Conservation (phyloP, 768 basidiomycete genomes). For the Mycena metata region DNA sequence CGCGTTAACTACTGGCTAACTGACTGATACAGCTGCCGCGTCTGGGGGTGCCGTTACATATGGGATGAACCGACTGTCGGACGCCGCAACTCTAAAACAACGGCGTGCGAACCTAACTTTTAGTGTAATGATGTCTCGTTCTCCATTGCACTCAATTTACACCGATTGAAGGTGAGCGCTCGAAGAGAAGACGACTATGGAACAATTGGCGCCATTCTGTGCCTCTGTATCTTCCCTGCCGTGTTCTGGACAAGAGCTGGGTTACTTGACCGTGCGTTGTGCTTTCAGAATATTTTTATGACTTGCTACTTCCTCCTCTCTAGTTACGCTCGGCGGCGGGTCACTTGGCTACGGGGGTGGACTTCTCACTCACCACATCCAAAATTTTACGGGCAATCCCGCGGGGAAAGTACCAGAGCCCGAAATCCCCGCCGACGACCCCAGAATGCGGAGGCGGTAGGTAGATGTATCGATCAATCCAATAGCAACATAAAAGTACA, state of each 20-base stretch:
- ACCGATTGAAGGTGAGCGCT: slow-evolving; percentile 22
- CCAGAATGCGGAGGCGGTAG: slow-evolving; percentile 33
- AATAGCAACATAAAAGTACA: neutral
- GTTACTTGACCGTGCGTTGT: slow-evolving; percentile 67
- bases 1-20: slow-evolving; percentile 2
- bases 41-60: slow-evolving; percentile 20
- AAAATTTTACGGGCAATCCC: slow-evolving; percentile 67
- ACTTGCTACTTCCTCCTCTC: neutral
- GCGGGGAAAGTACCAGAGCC: slow-evolving; percentile 51
- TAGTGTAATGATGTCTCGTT: slow-evolving; percentile 25
- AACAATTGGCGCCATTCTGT: slow-evolving; percentile 78
- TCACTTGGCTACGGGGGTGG: slow-evolving; percentile 76
- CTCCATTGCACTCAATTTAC: neutral
- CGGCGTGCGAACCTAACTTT: slow-evolving; percentile 18
- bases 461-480: neutral
- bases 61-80: slow-evolving; percentile 25
- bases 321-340: slow-evolving; percentile 81
- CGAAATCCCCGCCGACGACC: slow-evolving; percentile 50
- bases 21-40: slow-evolving; percentile 6
- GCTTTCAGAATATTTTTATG: neutral
- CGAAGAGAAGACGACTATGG: slow-evolving; percentile 79
- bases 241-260: slow-evolving; percentile 80
- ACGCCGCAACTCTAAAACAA: slow-evolving; percentile 29
- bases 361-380: slow-evolving; percentile 67
- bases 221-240: slow-evolving; percentile 74